Evolutionary conservation across 2,329 filamentous ascomycete genomes (phyloP), one percentile per base, ranked within the genome.

Genomic region (Triangularia verruculosa): DNA sequence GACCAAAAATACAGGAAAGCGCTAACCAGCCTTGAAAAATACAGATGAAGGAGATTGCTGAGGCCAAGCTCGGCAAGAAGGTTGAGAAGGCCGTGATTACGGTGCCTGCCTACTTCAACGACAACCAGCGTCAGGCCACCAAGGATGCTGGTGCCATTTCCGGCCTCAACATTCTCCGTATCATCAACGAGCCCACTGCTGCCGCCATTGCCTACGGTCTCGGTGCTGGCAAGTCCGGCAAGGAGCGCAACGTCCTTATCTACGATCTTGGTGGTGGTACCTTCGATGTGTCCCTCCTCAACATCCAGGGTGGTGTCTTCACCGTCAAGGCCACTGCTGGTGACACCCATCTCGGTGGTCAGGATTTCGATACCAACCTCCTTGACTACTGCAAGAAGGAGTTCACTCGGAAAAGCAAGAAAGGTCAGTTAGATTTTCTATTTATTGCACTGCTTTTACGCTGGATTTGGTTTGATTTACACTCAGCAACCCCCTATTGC

Each of bases 191-290:
- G 86, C 95, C 95, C 67, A 99, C 95, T 69, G 95, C 95, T 72
- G 95, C 95, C 68, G 95, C 95, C 74, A 98, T 98, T 75, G 95
- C 95, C 74, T 99, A 99, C 81, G 95, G 95, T 87, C 91, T 99
- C 67, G 93, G 93, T 76, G 86, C 92, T 72, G 93, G 92, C 83
- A 97, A 96, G 86, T 91, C 92, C 61, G 91, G 91, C 79, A 97
- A 97, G 87, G 95, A 98, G 87, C 92, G 95, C 77, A 97, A 98
- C 79, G 94, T 99, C 76, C 87, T 99, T 72, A 98, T 99, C 85
- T 99, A 98, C 86, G 95, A 99, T 89, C 89, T 99, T 69, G 95
- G 95, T 87, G 95, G 95, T 87, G 95, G 95, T 87, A 99, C 95
- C 79, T 99, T 99, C 83, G 95, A 99, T 97, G 95, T 99, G 27